Base-by-base conservation (phyloP, 176 grass and related monocot species). In the Metroxylon sagu region DNA sequence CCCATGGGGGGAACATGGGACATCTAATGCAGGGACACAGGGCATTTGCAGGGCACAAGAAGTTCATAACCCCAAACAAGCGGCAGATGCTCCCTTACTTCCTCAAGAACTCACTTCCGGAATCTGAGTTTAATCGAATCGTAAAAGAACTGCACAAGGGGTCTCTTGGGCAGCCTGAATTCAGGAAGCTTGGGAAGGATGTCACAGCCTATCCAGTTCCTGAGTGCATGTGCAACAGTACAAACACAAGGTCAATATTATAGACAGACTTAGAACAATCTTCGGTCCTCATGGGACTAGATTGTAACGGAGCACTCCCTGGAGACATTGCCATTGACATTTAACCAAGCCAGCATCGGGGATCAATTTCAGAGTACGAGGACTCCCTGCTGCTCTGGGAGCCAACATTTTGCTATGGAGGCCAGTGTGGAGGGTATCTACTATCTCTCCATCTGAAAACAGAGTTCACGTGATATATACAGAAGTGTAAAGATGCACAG, bases 1-100 rank as follows among this genome's bases (percentile, higher is more conserved):
- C 80, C 1, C 80, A 83, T 19, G 80, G 80, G 43, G 80, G 80
- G 2, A 83, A 83, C 61, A 83, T 83, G 80, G 80, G 68, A 2
- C 80, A 83, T 56, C 60, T 77, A 15, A 48, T 83, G 50, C 80
- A 60, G 29, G 80, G 80, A 1, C 16, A 57, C 56, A 26, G 80
- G 23, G 80, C 80, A 6, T 83, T 68, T 60, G 49, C 68, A 1
- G 80, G 80, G 1, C 80, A 83, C 62, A 72, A 55, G 57, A 83
- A 83, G 60, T 77, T 77, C 61, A 63, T 83, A 48, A 73, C 69
- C 7, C 80, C 80, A 0, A 83, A 83, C 51, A 83, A 83, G 10
- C 49, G 74, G 50, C 68, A 77, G 21, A 77, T 77, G 74, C 52
- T 73, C 19, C 74, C 29, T 4, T 73, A 77, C 49, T 71, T 77